Conservation (phyloP, 73 alveolate genomes). For the Paramecium octaurelia region DNA sequence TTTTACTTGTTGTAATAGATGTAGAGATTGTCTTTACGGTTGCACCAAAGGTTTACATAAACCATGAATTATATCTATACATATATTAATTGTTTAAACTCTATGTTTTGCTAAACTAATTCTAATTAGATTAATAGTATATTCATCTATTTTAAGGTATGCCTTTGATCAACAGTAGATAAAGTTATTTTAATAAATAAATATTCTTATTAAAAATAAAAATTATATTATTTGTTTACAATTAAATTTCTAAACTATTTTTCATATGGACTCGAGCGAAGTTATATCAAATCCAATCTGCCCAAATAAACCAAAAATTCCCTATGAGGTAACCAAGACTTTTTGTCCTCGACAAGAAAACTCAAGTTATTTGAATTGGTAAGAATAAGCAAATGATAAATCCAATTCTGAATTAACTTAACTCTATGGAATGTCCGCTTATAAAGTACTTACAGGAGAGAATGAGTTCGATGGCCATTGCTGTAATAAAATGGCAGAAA, state of each 20-base stretch:
- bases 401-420: background rate
- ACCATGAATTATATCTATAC: slow-evolving; percentile 43
- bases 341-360: background rate
- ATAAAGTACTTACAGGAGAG: background rate
- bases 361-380: slow-evolving; percentile 9
- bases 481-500: background rate
- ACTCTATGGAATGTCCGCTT: background rate
- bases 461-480: background rate
- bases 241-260: background rate
- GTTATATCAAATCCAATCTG: background rate
- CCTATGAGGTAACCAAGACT: background rate
- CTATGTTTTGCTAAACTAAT: background rate
- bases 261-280: background rate
- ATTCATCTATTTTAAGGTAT: no score
- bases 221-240: background rate
- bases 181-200: background rate
- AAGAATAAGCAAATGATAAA: background rate
- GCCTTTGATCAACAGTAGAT: background rate
- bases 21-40: slow-evolving; percentile 75
- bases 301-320: slow-evolving; percentile 1
- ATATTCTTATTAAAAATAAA: background rate
- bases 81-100: background rate
- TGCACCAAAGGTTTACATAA: slow-evolving; percentile 64
- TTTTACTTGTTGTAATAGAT: slow-evolving; percentile 77
- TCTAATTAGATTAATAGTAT: no score